phyloP scores from a whole-genome alignment of 2,329 filamentous ascomycete genomes.

The Remersonia thermophila region DNA sequence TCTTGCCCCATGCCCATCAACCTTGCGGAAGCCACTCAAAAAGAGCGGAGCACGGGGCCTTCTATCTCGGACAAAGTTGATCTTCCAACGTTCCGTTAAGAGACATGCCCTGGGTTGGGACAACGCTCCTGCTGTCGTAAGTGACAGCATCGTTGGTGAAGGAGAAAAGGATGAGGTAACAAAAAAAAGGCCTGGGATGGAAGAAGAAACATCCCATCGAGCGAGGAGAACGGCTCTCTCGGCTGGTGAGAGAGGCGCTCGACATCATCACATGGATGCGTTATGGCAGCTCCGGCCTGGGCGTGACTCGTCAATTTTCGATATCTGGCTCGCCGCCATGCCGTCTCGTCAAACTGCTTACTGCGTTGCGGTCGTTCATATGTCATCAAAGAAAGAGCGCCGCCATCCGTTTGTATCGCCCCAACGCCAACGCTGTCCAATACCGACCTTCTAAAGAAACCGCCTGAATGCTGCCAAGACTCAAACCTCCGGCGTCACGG shows the following conservation, averaged over 20 bases:
- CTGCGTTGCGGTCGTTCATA: too few species aligned
- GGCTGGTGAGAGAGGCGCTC: too few species aligned
- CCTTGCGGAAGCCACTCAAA: slow-evolving; percentile 21
- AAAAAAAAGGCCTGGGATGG: not conserved
- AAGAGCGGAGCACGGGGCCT: slow-evolving; percentile 24
- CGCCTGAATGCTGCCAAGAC: not conserved
- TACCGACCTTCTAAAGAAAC: too few species aligned
- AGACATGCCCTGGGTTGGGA: slow-evolving; percentile 52
- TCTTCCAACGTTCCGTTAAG: slow-evolving; percentile 82
- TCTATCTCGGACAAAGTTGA: slow-evolving; percentile 26
- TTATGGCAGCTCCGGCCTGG: too few species aligned
- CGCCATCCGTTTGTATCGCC: slow-evolving; percentile 7
- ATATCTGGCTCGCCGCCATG: slow-evolving; percentile 18
- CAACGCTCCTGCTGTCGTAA: slow-evolving; percentile 58
- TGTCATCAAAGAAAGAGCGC: slow-evolving; percentile 6
- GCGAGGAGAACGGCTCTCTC: too few species aligned
- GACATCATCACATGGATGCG: too few species aligned
- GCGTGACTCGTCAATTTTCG: slow-evolving; percentile 14
- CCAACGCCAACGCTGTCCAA: slow-evolving; percentile 16
- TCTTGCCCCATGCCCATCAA: slow-evolving; percentile 30
- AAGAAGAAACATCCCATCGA: not conserved
- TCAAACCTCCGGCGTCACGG: slow-evolving; percentile 8
- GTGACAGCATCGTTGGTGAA: slow-evolving; percentile 60
- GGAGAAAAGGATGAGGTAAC: not conserved
- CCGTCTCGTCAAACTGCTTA: slow-evolving; percentile 11